These are phyloP conservation scores for Ajuga reptans DNA, from an alignment of 305 asterid species.

Conservation along the genomic window DNA sequence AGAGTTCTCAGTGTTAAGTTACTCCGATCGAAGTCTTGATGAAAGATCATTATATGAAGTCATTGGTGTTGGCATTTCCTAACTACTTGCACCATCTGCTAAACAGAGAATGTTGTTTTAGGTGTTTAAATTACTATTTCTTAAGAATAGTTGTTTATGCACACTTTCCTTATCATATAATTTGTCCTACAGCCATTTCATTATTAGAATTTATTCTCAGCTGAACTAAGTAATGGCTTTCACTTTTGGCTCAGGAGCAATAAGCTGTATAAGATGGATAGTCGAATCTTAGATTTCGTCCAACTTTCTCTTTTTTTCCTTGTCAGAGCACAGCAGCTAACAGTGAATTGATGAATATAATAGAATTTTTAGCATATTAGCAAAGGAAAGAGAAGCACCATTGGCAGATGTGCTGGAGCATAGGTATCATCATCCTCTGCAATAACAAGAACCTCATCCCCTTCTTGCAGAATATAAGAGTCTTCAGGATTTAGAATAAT, in stretches of 20 bases:
- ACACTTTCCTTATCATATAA: background rate
- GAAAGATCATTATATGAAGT: slow-evolving; percentile 1
- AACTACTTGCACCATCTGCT: background rate
- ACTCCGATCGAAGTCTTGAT: background rate
- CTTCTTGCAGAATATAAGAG: slow-evolving; percentile 70
- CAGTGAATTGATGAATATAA: slow-evolving; percentile 15
- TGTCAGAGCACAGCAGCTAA: slow-evolving; percentile 5
- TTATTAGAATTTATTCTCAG: background rate
- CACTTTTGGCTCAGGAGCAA: background rate
- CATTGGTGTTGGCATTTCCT: background rate
- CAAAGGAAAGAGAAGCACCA: slow-evolving; percentile 53
- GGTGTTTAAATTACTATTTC: background rate
- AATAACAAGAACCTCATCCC: slow-evolving; percentile 84
- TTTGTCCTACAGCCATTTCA: background rate
- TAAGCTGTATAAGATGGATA: slow-evolving; percentile 2
- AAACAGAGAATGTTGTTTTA: background rate
- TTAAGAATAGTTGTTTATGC: background rate
- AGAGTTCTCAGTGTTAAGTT: background rate
- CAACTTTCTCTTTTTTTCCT: background rate
- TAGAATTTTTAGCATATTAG: background rate
- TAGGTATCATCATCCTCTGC: slow-evolving; percentile 91
- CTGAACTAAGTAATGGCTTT: slow-evolving; percentile 9
- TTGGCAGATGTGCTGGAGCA: slow-evolving; percentile 64
- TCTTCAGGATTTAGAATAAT: slow-evolving; percentile 80
- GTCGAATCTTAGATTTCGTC: slow-evolving; percentile 4